Evolutionary conservation across 1,139 yeast genomes (phyloP), one percentile per base, ranked within the genome.

Genomic region (Magnusiomyces paraingens): DNA sequence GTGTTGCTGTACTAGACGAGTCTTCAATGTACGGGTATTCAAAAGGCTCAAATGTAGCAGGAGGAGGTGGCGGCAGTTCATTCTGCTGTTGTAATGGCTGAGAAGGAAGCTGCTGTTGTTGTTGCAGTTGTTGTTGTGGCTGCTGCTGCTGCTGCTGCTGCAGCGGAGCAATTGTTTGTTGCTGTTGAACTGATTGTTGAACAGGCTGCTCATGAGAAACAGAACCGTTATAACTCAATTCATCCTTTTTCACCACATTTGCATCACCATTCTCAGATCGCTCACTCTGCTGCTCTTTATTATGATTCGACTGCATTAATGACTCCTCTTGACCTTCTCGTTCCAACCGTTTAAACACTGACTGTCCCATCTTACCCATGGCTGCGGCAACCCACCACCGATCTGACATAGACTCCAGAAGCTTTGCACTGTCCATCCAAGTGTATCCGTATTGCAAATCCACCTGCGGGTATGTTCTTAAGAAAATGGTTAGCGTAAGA

Each of bases 381-480:
- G 71, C 72, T 26, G 68, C 70, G 1, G 71, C 70, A 2, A 69
- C 69, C 72, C 72, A 69, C 72, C 72, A 69, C 40, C 64, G 60
- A 43, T 59, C 64, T 1, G 70, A 64, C 63, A 69, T 56, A 22
- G 53, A 49, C 47, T 67, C 69, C 45, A 69, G 61, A 36, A 65
- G 50, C 14, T 54, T 50, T 50, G 70, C 66, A 46, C 66, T 58
- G 36, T 68, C 67, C 36, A 59, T 55, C 70, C 70, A 68, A 22
- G 57, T 56, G 50, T 57, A 60, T 8, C 67, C 67, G 1, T 68
- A 62, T 42, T 60, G 61, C 21, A 65, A 59, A 32, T 64, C 70
- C 1, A 53, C 54, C n/a, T 62, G 58, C 3, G 71, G 70, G 43
- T 57, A 68, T 10, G 68, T 66, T 21, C 70, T 57, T 52, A 68